Base-by-base conservation (phyloP, 768 basidiomycete species). In the Leccinum subgranulosum region DNA sequence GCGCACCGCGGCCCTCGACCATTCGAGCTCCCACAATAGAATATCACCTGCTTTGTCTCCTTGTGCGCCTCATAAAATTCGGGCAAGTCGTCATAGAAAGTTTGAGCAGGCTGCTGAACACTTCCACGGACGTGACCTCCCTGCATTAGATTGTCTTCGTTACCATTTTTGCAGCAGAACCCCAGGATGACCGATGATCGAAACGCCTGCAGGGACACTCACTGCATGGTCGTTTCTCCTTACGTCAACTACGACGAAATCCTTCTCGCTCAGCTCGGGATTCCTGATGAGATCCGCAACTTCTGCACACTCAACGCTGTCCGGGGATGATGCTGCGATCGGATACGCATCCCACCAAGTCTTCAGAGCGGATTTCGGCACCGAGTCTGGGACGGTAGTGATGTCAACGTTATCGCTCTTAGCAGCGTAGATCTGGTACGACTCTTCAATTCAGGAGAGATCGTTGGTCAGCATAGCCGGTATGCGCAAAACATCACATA, bases 301-400 rank as follows among this genome's bases (percentile, higher is more conserved):
- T 19, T 78, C 75, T 14, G 73, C 74, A 8, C 70, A 70, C 2
- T 74, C 66, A 29, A 81, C 49, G 3, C 12, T 15, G 29, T 29
- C 21, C 6, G 74, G 72, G 2, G 72, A 63, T 1, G 79, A 75
- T 41, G 65, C 34, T 3, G 57, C 71, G 6, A 61, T 46, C 0
- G 84, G 84, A 62, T 80, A 84, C 0, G 81, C 82, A 54, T 83
- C 78, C 81, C 80, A 83, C 80, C 80, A 84, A 3, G 71, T 71
- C 15, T 70, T 64, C 31, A 84, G 73, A 5, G 73, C 61, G 2
- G 49, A 55, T 25, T 17, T 29, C 6, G 59, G 57, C 6, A 39
- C 53, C 0, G 61, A 34, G 19, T 53, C 33, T 3, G 49, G 14
- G 10, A 41, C 14, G 23, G 41, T 15, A 27, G n/a, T 17, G 19